Base-by-base conservation (phyloP, 805 yeast genomes). In the Wickerhamiella allomyrinae region DNA sequence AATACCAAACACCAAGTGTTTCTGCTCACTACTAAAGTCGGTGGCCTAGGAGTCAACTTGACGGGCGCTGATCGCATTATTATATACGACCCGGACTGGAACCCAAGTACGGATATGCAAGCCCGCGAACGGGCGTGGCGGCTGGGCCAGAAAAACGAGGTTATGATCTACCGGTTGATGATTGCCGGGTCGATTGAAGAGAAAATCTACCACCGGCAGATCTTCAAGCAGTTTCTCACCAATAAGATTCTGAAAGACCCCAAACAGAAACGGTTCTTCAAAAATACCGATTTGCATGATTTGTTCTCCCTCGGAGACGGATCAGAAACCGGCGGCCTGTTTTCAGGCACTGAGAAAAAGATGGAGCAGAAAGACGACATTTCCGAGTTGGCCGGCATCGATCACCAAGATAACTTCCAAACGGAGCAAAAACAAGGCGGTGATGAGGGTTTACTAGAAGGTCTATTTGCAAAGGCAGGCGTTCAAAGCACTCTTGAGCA, bases 61-160 rank as follows among this genome's bases (percentile, higher is more conserved):
- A 89, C 95, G 0, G 97, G 97, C 3, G 97, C 98, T 0, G 86
- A 86, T 50, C 65, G 97, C 36, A 95, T 89, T 10, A 84, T 89
- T 19, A 89, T 89, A 13, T 89, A 73, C 57, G 98, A 89, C 55
- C 98, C 98, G 0, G 97, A 91, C 60, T 89, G 98, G 98, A 89
- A 89, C 55, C 98, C 98, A 1, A 85, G 95, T 1, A 91, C 97
- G 0, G 98, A 89, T 63, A 70, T 87, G 46, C 98, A 89, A 60
- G 98, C 98, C 0, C 68, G 97, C 46, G 98, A 89, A 58, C 64
- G 98, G 39, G 96, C 97, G 0, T 91, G 97, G 97, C 68, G 98
- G 49, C 68, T 89, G 48, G 98, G 98, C 1, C 98, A 89, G 59
- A 87, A 81, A 57, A 76, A 78, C 44, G 95, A 87, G 51, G 96